These are phyloP conservation scores for Fusarium sp. DNA, from an alignment of 2,329 filamentous ascomycete genomes.

Conservation along the genomic window DNA sequence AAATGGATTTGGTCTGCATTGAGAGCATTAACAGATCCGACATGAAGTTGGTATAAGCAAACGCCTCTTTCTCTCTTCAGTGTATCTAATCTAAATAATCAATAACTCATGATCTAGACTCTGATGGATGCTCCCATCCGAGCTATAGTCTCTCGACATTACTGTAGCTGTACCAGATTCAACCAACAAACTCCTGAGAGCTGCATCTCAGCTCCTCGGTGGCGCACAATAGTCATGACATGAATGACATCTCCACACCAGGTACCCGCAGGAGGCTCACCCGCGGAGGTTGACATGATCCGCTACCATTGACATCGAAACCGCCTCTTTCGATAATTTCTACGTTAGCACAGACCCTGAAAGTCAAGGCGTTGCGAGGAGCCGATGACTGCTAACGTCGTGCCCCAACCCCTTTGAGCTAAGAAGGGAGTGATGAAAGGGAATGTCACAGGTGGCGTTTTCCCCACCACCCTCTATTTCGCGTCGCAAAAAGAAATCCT, in stretches of 20 bases:
- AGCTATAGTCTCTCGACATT: neutral
- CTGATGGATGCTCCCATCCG: neutral
- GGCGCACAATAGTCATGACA: neutral
- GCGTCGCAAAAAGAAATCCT: neutral
- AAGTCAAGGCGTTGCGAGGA: neutral
- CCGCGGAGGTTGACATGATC: too few relatives aligned
- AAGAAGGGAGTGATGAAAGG: neutral
- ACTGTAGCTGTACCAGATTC: neutral
- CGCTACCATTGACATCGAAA: neutral
- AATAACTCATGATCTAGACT: neutral
- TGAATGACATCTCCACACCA: neutral
- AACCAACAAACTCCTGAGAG: too few relatives aligned
- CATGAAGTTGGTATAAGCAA: neutral
- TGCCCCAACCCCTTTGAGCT: neutral
- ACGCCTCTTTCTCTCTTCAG: neutral
- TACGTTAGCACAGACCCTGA: neutral
- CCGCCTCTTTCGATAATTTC: neutral
- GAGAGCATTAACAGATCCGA: too few relatives aligned
- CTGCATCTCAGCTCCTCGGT: neutral
- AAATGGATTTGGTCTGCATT: neutral
- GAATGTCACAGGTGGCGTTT: neutral
- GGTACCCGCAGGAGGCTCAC: neutral
- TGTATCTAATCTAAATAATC: neutral
- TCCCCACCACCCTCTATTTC: too few relatives aligned
- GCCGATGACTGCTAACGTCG: neutral